These are phyloP conservation scores for Penicillium crystallinum DNA, from an alignment of 495 filamentous ascomycete genomes.

Conservation along the genomic window DNA sequence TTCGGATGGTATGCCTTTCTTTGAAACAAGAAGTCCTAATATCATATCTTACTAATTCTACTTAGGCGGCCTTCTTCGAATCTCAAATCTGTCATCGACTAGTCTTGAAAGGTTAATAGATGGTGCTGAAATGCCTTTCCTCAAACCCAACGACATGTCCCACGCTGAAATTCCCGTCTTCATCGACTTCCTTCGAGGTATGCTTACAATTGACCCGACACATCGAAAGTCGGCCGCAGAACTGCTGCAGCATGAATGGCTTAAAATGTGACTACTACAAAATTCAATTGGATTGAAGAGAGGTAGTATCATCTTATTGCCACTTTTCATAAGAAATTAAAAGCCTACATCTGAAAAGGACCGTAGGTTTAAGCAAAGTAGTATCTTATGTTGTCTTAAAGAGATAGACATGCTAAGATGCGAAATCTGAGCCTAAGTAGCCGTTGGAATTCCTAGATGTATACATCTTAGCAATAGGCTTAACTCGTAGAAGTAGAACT, in stretches of 20 bases:
- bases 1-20: not conserved
- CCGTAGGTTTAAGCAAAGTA: not conserved
- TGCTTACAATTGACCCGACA: slow-evolving; percentile 17
- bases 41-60: not conserved
- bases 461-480: too few relatives aligned
- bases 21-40: not conserved
- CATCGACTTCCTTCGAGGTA: slow-evolving; percentile 28
- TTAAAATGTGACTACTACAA: not conserved
- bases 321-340: not conserved
- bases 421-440: too few relatives aligned
- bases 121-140: slow-evolving; percentile 17
- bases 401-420: too few relatives aligned
- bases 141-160: slow-evolving; percentile 16
- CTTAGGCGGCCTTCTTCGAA: slow-evolving; percentile 15
- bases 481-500: too few relatives aligned
- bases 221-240: slow-evolving; percentile 18
- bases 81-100: slow-evolving; percentile 17
- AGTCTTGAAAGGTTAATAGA: slow-evolving; percentile 20
- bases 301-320: not conserved
- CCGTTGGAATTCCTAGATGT: too few relatives aligned
- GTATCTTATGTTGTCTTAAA: not conserved
- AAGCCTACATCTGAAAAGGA: not conserved
- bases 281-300: not conserved
- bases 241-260: slow-evolving; percentile 22
- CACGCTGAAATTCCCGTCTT: slow-evolving; percentile 25